Percentiles rank a stretch among this genome's conserved stretches.
phyloP scores from a whole-genome alignment of 768 basidiomycete species.

The Lentinula aciculospora region DNA sequence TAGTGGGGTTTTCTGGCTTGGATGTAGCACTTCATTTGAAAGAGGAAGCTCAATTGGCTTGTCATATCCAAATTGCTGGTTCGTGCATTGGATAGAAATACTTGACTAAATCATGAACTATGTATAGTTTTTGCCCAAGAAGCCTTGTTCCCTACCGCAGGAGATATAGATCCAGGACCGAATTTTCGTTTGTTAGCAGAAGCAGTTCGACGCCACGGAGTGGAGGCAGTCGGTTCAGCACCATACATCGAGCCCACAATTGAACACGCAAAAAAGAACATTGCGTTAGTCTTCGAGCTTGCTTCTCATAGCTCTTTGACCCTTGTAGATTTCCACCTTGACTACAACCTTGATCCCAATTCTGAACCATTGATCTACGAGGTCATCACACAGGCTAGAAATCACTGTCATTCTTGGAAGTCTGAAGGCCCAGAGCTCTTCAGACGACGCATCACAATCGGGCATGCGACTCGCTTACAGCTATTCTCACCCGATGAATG shows the following conservation, averaged over 20 bases:
- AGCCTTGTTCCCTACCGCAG: conserved; percentile 36
- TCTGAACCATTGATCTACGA: conserved; percentile 51
- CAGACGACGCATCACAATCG: conserved; percentile 42
- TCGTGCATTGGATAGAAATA: background rate
- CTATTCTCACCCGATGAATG: conserved; percentile 43
- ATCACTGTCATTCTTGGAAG: conserved; percentile 15
- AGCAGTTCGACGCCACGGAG: conserved; percentile 32
- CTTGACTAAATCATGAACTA: background rate
- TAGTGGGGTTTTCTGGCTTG: conserved; percentile 49
- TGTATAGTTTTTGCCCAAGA: conserved; percentile 57
- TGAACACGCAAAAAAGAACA: conserved; percentile 45
- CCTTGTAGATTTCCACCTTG: conserved; percentile 62
- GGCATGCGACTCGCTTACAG: conserved; percentile 56
- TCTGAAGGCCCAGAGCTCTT: conserved; percentile 12
- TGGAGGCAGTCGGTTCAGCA: conserved; percentile 56
- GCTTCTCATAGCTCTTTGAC: conserved; percentile 27
- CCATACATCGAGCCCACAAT: conserved; percentile 55
- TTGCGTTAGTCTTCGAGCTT: conserved; percentile 44
- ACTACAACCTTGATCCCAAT: conserved; percentile 53
- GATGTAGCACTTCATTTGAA: conserved; percentile 44
- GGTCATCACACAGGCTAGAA: conserved; percentile 37
- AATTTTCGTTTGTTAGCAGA: conserved; percentile 41
- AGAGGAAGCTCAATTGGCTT: conserved; percentile 35
- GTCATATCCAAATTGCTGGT: conserved; percentile 59
- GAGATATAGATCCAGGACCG: conserved; percentile 28